Conservation (phyloP, 352 stramenopile species). For the Phytophthora sansomeana region DNA sequence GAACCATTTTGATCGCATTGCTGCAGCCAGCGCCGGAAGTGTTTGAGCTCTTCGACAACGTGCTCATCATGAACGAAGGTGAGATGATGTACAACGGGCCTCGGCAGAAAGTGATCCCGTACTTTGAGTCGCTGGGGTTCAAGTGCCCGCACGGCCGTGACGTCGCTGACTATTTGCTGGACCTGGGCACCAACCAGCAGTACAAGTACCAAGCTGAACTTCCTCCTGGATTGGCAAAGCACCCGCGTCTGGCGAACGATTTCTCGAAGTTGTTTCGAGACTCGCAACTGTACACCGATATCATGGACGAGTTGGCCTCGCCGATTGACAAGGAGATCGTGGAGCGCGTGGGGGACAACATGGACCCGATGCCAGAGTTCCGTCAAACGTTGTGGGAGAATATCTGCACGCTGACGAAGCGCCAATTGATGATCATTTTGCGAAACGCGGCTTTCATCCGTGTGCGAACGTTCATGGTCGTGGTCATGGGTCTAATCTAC, state of each 20-base stretch:
- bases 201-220: conserved; percentile 38
- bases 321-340: conserved; percentile 22
- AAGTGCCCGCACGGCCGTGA: conserved; percentile 46
- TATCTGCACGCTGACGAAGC: conserved; percentile 28
- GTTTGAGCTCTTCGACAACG: conserved; percentile 57
- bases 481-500: conserved; percentile 60
- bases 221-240: conserved; percentile 16
- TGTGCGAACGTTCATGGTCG: conserved; percentile 40
- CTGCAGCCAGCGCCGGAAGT: conserved; percentile 76
- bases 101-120: conserved; percentile 60
- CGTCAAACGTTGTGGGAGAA: conserved; percentile 40
- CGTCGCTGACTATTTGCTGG: conserved; percentile 50
- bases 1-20: conserved; percentile 64
- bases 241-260: conserved; percentile 31
- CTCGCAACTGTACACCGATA: conserved; percentile 28
- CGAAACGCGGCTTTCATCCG: conserved; percentile 44
- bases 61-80: conserved; percentile 75
- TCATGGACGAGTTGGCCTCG: conserved; percentile 24
- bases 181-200: conserved; percentile 45
- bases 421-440: conserved; percentile 63
- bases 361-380: conserved; percentile 44
- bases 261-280: conserved; percentile 30
- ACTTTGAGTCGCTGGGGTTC: conserved; percentile 62
- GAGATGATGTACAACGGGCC: conserved; percentile 87
- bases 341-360: conserved; percentile 21